Conservation (phyloP, 2,329 filamentous ascomycete species). For the Arthrinium phaeospermum region DNA sequence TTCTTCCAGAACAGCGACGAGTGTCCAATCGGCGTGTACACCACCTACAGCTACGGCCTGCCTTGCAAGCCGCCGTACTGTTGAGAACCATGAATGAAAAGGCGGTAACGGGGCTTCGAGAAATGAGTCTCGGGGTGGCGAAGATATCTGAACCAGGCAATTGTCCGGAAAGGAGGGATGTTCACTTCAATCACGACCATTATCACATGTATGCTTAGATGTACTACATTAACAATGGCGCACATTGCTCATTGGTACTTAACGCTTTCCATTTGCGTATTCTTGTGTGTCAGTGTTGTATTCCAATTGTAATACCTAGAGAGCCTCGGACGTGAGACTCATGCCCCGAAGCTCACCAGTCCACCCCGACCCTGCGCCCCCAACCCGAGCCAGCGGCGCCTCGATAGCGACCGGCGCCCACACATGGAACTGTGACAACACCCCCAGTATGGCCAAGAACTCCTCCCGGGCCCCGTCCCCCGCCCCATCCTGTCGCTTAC, state of each 20-base stretch:
- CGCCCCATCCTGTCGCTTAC: conserved; percentile 17
- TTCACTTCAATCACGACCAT: background rate
- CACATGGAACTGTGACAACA: conserved; percentile 47
- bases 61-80: conserved; percentile 31
- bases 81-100: background rate
- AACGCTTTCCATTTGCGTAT: background rate
- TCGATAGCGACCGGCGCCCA: conserved; percentile 52
- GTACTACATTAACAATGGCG: background rate
- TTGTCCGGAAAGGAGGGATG: background rate
- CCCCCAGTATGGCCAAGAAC: conserved; percentile 49
- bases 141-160: background rate
- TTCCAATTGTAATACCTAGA: too few species aligned
- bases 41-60: conserved; percentile 36
- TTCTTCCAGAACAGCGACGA: conserved; percentile 36
- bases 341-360: conserved; percentile 39
- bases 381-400: conserved; percentile 48
- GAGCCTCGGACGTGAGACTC: conserved; percentile 34
- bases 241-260: background rate
- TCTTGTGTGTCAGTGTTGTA: too few species aligned
- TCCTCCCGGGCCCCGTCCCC: conserved; percentile 40
- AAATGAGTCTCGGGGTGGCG: background rate
- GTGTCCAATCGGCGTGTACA: conserved; percentile 40
- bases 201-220: background rate
- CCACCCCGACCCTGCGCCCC: conserved; percentile 41
- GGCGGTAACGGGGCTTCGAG: background rate